These are phyloP conservation scores for Termitomyces sp. DNA, from an alignment of 768 basidiomycete species.

Conservation along the genomic window DNA sequence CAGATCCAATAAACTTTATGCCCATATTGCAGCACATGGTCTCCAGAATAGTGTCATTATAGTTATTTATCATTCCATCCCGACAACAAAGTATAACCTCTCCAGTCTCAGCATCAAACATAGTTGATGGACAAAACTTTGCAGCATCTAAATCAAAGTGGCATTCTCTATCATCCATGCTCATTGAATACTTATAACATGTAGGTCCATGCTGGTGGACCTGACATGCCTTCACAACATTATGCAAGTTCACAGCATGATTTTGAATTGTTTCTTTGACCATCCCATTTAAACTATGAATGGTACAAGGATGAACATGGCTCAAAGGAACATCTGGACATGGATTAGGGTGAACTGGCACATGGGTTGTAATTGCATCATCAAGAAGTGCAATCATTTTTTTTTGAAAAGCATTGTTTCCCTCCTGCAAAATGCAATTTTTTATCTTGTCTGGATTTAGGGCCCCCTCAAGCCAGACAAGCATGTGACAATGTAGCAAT, in stretches of 20 bases:
- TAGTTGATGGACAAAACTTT: not conserved
- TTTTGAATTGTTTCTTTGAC: not conserved
- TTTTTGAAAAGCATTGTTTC: no score
- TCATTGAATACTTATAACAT: not conserved
- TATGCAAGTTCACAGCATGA: not conserved
- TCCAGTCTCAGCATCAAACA: not conserved
- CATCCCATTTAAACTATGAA: not conserved
- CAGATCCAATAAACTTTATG: constrained; percentile 42
- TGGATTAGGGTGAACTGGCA: no score
- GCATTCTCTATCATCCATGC: no score
- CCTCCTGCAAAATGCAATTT: no score
- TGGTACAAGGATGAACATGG: constrained; percentile 20
- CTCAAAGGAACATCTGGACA: constrained; percentile 2
- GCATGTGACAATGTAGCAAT: constrained; percentile 30
- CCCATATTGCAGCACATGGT: constrained; percentile 42
- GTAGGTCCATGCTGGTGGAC: not conserved
- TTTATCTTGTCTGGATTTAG: constrained; percentile 21
- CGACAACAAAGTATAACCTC: constrained; percentile 15
- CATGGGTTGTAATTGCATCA: constrained; percentile 20
- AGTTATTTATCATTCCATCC: constrained; percentile 41
- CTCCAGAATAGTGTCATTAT: constrained; percentile 35
- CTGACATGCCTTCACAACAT: not conserved
- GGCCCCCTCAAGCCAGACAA: constrained; percentile 31
- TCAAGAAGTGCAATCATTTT: constrained; percentile 21
- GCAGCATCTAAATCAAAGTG: no score